A percentile compares a stretch with the other conserved stretches of the same genome.
Evolutionary conservation across 1,284 basidiomycete genomes (phyloP).

Genomic region (Coriolopsis trogii): DNA sequence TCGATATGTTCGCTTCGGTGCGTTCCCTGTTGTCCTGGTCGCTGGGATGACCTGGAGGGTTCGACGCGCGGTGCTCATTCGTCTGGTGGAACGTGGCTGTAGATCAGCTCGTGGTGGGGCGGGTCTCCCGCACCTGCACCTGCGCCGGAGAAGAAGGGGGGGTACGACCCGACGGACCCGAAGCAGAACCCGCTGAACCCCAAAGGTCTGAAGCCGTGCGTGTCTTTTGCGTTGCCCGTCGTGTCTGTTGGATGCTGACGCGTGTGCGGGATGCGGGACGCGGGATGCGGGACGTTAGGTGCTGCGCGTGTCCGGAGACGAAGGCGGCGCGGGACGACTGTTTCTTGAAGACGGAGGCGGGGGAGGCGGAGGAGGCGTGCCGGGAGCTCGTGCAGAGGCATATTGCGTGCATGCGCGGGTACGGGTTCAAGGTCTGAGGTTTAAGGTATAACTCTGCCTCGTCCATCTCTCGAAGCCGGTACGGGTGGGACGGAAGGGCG

Average conservation of each 20-base stretch:
- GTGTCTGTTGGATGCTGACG: background rate
- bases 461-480: no score
- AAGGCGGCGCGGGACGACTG: constrained; percentile 93
- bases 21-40: no score
- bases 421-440: constrained; percentile 82
- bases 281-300: constrained; percentile 47
- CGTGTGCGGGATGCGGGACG: background rate
- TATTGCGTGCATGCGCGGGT: constrained; percentile 86
- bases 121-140: constrained; percentile 35
- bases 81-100: background rate
- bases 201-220: constrained; percentile 89
- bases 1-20: no score
- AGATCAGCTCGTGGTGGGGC: constrained; percentile 49
- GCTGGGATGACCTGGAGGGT: background rate
- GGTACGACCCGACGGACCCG: constrained; percentile 68
- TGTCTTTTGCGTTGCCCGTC: constrained; percentile 16
- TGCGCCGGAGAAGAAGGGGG: constrained; percentile 37
- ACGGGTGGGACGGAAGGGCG: no score
- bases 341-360: constrained; percentile 78
- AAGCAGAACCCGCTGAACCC: constrained; percentile 87
- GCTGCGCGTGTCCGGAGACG: constrained; percentile 95
- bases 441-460: no score
- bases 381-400: constrained; percentile 80
- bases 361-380: constrained; percentile 79
- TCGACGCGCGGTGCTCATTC: background rate